These are phyloP conservation scores for Panicum virgatum DNA, from an alignment of 202 grass and related monocot genomes.

Conservation along the genomic window DNA sequence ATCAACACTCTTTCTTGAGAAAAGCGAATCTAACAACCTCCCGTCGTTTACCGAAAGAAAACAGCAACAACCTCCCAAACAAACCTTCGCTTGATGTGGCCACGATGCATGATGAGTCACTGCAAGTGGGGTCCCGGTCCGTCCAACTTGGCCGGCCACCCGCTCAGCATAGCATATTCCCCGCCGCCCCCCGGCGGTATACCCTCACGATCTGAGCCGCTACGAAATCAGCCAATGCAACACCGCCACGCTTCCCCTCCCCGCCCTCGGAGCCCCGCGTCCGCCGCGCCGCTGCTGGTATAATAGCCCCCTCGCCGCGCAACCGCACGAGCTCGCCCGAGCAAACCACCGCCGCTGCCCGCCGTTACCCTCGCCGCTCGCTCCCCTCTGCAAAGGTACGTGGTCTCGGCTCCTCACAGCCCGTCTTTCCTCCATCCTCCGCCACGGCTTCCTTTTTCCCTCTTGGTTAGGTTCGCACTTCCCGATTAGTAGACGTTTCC, in stretches of 20 bases:
- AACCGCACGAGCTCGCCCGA: slow-evolving; percentile 48
- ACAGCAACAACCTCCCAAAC: neutral
- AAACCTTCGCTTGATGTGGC: neutral
- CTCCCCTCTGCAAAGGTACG: slow-evolving; percentile 33
- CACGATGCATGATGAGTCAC: neutral
- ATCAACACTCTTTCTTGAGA: neutral
- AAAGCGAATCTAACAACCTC: neutral
- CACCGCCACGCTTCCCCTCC: slow-evolving; percentile 31
- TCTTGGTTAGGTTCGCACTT: neutral
- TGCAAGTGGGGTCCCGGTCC: neutral
- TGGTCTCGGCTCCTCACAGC: neutral
- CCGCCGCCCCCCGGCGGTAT: neutral
- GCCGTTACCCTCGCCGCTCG: slow-evolving; percentile 8
- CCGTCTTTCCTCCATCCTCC: neutral
- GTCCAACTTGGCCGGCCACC: neutral
- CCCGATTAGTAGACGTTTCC: neutral
- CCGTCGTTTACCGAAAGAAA: too few relatives aligned
- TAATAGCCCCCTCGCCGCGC: slow-evolving; percentile 42
- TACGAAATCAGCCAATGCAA: slow-evolving; percentile 28
- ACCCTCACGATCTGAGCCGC: slow-evolving; percentile 20
- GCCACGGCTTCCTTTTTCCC: neutral
- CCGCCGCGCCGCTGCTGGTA: slow-evolving; percentile 26
- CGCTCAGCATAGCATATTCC: slow-evolving; percentile 44
- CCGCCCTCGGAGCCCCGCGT: slow-evolving; percentile 28
- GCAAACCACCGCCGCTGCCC: slow-evolving; percentile 41